A percentile compares a stretch with the other conserved stretches of the same genome.
phyloP scores from a whole-genome alignment of 2,329 filamentous ascomycete species.

The Penicillium oxalicum region DNA sequence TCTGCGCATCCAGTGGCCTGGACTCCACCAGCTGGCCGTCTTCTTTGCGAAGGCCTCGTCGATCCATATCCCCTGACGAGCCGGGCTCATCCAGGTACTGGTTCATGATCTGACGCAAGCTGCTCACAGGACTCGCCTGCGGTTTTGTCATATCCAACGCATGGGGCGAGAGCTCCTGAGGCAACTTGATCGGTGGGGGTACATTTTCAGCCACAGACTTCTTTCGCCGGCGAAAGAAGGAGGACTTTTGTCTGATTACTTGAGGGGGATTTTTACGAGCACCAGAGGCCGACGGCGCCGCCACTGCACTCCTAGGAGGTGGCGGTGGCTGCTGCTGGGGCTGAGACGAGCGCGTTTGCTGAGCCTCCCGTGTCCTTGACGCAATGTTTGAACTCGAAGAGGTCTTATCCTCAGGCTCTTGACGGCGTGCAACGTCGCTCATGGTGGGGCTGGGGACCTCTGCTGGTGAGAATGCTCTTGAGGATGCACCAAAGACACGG shows the following conservation, averaged over 20 bases:
- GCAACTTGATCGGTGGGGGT: constrained; percentile 51
- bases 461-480: constrained; percentile 47
- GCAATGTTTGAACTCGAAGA: constrained; percentile 13
- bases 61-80: constrained; percentile 15
- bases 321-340: constrained; percentile 11
- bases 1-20: constrained; percentile 15
- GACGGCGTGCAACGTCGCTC: constrained; percentile 18
- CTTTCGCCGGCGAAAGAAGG: constrained; percentile 90
- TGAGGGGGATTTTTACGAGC: constrained; percentile 34
- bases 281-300: constrained; percentile 13
- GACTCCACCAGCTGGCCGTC: constrained; percentile 17
- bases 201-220: constrained; percentile 71
- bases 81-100: constrained; percentile 58
- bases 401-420: constrained; percentile 24
- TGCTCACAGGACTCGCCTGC: constrained; percentile 64
- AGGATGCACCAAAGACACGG: constrained; percentile 71
- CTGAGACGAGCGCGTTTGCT: constrained; percentile 2
- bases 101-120: constrained; percentile 79
- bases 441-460: constrained; percentile 14
- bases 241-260: constrained; percentile 85
- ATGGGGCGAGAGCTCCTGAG: constrained; percentile 41
- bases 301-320: constrained; percentile 17
- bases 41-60: constrained; percentile 17
- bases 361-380: constrained; percentile 23
- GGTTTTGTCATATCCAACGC: constrained; percentile 24